Evolutionary conservation across 176 grass and related monocot species (phyloP), one percentile per base, ranked within the genome.

Genomic region (Triticum dicoccoides): DNA sequence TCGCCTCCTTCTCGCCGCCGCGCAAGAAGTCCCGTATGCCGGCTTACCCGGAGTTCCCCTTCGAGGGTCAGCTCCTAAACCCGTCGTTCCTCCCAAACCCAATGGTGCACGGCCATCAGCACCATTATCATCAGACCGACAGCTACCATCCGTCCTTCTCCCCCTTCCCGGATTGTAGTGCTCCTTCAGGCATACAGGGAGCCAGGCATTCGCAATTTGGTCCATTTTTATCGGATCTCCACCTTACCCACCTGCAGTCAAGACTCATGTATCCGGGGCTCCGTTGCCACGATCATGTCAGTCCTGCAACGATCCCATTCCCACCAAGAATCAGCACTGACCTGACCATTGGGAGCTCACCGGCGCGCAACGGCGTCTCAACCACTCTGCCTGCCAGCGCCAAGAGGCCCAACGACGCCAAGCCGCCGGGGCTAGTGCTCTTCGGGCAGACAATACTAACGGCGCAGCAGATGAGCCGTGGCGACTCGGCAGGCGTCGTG

Each of bases 141-240:
- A 37, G 45, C 80, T 38, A 82, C 23, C 23, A 65, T 74, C 82
- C 91, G 21, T 86, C 87, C 9, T 65, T 91, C 86, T 73, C 88
- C 74, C 83, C 84, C 17, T 89, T 87, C 84, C 87, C 75, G 78
- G 74, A 87, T 79, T 84, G 80, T 62, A 89, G 74, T 49, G 88
- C 90, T 95, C 85, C 90, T 84, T 91, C 96, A 94, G 91, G 86
- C 90, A 96, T 96, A 96, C 94, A 99, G 97, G 97, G 94, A 99
- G 92, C 92, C 97, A 99, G 97, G 94, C 97, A 98, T 88, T 56
- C 90, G 80, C 88, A 85, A 81, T 93, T 93, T 47, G 89, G 91
- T 91, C 83, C 88, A 83, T 85, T 89, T 84, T 35, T 94, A 90
- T 72, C 92, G 92, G 89, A 96, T 91, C 83, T 90, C 86, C 89